Evolutionary conservation across 2,329 filamentous ascomycete genomes (phyloP).

Genomic region (Sporothrix schenckii): DNA sequence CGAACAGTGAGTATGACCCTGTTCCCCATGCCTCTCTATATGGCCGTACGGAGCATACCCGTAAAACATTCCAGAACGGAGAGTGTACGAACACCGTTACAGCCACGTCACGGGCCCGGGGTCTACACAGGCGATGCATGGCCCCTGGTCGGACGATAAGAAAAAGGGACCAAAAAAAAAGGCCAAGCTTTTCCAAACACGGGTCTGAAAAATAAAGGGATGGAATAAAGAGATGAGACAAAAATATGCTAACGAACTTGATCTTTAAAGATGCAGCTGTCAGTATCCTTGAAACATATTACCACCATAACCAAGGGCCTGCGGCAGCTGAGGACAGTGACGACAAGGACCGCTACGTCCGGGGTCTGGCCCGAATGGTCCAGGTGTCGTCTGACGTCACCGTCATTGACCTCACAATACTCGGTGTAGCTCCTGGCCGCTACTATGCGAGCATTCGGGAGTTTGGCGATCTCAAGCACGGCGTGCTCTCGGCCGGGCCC

Average conservation of each 20-base stretch:
- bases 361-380: slow-evolving; percentile 90
- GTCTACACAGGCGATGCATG: background rate
- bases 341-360: slow-evolving; percentile 60
- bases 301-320: slow-evolving; percentile 17
- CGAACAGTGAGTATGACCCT: slow-evolving; percentile 68
- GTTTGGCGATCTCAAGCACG: slow-evolving; percentile 81
- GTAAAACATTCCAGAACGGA: slow-evolving; percentile 9
- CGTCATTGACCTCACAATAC: slow-evolving; percentile 83
- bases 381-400: slow-evolving; percentile 79
- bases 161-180: background rate
- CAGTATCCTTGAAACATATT: slow-evolving; percentile 86
- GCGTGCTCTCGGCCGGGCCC: slow-evolving; percentile 78
- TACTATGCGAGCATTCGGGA: slow-evolving; percentile 86
- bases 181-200: slow-evolving; percentile 26
- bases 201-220: background rate
- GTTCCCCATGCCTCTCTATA: background rate
- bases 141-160: slow-evolving; percentile 4
- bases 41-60: background rate
- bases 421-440: slow-evolving; percentile 75
- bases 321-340: slow-evolving; percentile 35
- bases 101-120: slow-evolving; percentile 11
- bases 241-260: background rate
- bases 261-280: slow-evolving; percentile 73
- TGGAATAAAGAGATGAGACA: background rate
- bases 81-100: slow-evolving; percentile 20